Evolutionary conservation across 2,329 filamentous ascomycete genomes (phyloP).

Genomic region (Aspergillus viridinutans): DNA sequence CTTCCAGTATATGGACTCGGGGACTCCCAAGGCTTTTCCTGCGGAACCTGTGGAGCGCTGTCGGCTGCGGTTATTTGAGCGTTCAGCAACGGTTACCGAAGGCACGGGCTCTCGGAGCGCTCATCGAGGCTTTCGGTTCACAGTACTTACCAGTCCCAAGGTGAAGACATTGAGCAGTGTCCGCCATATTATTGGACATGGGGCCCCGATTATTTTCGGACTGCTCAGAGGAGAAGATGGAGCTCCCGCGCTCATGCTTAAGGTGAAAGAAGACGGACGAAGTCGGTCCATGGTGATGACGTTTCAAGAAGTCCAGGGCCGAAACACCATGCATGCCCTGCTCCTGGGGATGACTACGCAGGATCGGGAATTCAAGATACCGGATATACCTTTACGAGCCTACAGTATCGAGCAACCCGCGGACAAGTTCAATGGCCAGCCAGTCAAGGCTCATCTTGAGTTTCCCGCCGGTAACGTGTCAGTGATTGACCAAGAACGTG

Average conservation of each 20-base stretch:
- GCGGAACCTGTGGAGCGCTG: slow-evolving; percentile 68
- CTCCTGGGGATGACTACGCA: slow-evolving; percentile 68
- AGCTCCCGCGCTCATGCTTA: slow-evolving; percentile 64
- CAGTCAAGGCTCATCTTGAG: slow-evolving; percentile 30
- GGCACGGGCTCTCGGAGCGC: slow-evolving; percentile 67
- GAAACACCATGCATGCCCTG: slow-evolving; percentile 66
- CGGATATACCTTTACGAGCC: slow-evolving; percentile 63
- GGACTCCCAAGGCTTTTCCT: slow-evolving; percentile 69
- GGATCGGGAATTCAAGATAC: slow-evolving; percentile 64
- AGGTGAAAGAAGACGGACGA: slow-evolving; percentile 61
- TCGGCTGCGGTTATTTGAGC: slow-evolving; percentile 72
- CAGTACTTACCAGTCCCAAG: slow-evolving; percentile 70
- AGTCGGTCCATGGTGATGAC: slow-evolving; percentile 72
- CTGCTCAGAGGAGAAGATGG: slow-evolving; percentile 70
- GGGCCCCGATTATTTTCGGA: slow-evolving; percentile 69
- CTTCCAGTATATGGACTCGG: slow-evolving; percentile 77
- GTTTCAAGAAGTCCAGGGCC: slow-evolving; percentile 69
- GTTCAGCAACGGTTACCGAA: slow-evolving; percentile 61
- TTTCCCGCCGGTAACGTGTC: slow-evolving; percentile 36
- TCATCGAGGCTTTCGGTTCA: slow-evolving; percentile 75
- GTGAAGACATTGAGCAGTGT: slow-evolving; percentile 75
- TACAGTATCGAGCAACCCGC: slow-evolving; percentile 57
- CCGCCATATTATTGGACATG: slow-evolving; percentile 63
- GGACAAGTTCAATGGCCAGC: slow-evolving; percentile 27
- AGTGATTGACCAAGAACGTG: slow-evolving; percentile 67